phyloP scores from a whole-genome alignment of 169 alveolate species.

The Plasmodium malariae region DNA sequence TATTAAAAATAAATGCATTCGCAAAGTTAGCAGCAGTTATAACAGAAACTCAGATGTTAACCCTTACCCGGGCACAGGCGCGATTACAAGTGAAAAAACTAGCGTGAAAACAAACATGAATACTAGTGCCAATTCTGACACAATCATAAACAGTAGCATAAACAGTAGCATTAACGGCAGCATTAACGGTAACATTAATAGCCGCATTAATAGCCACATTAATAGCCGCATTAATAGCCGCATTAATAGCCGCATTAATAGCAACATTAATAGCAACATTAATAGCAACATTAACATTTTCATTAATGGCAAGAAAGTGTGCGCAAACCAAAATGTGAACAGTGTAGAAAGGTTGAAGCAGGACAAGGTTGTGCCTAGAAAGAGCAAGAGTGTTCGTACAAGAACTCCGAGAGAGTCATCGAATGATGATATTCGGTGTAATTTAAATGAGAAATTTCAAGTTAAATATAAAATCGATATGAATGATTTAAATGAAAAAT shows the following conservation, averaged over 20 bases:
- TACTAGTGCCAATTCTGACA: no score
- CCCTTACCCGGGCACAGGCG: no score
- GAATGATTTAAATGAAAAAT: slow-evolving; percentile 25
- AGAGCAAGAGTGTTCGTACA: not conserved
- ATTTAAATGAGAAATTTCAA: slow-evolving; percentile 32
- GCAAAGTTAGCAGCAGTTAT: not conserved
- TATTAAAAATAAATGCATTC: not conserved
- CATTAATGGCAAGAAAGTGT: not conserved
- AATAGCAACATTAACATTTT: not conserved
- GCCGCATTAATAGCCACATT: no score
- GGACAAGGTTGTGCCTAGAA: not conserved
- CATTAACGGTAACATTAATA: no score
- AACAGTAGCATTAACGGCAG: no score
- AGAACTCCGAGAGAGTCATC: not conserved
- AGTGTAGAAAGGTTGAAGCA: not conserved
- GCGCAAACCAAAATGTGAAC: not conserved
- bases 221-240: not conserved
- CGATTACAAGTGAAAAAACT: no score
- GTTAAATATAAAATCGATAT: slow-evolving; percentile 31
- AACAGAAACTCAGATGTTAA: no score
- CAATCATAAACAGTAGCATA: no score
- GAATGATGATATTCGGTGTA: not conserved
- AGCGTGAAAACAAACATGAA: no score
- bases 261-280: not conserved
- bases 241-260: not conserved